These are phyloP conservation scores for Cryptosporidium ryanae DNA, from an alignment of 169 alveolate genomes.

Conservation along the genomic window DNA sequence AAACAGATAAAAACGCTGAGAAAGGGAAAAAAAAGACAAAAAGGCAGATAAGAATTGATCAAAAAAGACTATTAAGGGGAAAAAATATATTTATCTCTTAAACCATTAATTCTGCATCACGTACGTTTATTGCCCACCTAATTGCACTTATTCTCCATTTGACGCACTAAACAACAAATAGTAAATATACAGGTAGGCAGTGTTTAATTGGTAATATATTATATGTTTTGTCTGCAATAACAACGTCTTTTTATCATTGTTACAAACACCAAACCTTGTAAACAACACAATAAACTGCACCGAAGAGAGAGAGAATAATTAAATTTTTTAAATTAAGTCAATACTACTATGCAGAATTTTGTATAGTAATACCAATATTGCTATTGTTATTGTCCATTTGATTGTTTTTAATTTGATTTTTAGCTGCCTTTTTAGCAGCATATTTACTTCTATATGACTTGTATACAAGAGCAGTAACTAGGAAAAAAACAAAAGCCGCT, in stretches of 20 bases:
- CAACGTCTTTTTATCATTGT: no score
- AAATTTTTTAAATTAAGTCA: not conserved
- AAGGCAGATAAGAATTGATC: conserved; percentile 66
- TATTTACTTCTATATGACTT: conserved; percentile 52
- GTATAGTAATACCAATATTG: conserved; percentile 36
- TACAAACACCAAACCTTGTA: no score
- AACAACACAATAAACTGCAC: no score
- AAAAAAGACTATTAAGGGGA: conserved; percentile 32
- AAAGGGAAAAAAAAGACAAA: conserved; percentile 37
- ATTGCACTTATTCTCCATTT: not conserved
- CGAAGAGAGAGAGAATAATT: no score
- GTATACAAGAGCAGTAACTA: conserved; percentile 34
- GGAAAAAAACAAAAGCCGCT: conserved; percentile 17
- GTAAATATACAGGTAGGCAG: no score
- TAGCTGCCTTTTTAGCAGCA: conserved; percentile 67
- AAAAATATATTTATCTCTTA: conserved; percentile 5
- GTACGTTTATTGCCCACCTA: not conserved
- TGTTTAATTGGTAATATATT: no score
- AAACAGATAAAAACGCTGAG: not conserved
- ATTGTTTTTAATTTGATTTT: not conserved
- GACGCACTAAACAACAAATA: no score
- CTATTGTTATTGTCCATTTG: not conserved
- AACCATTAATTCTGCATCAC: no score
- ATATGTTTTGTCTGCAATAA: no score
- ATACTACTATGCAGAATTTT: conserved; percentile 40